Evolutionary conservation across 2,329 filamentous ascomycete genomes (phyloP).

Genomic region (Hymenoscyphus repandus): DNA sequence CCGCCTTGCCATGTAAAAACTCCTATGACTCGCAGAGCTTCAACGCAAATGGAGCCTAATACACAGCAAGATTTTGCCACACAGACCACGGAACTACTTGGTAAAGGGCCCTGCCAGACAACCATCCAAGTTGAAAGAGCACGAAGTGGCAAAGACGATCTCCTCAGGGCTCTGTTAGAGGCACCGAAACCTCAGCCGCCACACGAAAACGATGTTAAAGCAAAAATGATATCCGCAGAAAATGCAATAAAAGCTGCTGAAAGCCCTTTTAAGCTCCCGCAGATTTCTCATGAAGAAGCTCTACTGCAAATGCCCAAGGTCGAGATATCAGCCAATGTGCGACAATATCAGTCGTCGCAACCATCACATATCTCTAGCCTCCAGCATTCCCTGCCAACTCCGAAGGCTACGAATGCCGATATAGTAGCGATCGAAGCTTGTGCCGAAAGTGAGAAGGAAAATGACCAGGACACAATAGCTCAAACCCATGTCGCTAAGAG

Average conservation of each 20-base stretch:
- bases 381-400: background rate
- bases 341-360: background rate
- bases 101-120: background rate
- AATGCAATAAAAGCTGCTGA: background rate
- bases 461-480: constrained; percentile 16
- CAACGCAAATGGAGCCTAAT: too few relatives aligned
- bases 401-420: background rate
- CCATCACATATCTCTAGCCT: background rate
- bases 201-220: background rate
- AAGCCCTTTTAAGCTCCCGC: background rate
- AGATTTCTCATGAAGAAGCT: background rate
- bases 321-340: background rate
- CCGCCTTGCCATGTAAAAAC: too few relatives aligned
- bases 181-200: background rate
- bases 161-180: background rate
- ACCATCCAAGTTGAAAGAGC: background rate
- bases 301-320: background rate
- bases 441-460: constrained; percentile 18
- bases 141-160: background rate
- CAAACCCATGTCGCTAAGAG: constrained; percentile 1
- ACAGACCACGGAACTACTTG: background rate
- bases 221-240: background rate
- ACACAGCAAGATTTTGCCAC: background rate
- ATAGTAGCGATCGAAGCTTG: background rate
- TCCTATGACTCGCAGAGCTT: too few relatives aligned